Percentiles rank a stretch among this genome's conserved stretches.
Evolutionary conservation across 2,329 filamentous ascomycete species (phyloP).

Genomic region (Colletotrichum sp.): DNA sequence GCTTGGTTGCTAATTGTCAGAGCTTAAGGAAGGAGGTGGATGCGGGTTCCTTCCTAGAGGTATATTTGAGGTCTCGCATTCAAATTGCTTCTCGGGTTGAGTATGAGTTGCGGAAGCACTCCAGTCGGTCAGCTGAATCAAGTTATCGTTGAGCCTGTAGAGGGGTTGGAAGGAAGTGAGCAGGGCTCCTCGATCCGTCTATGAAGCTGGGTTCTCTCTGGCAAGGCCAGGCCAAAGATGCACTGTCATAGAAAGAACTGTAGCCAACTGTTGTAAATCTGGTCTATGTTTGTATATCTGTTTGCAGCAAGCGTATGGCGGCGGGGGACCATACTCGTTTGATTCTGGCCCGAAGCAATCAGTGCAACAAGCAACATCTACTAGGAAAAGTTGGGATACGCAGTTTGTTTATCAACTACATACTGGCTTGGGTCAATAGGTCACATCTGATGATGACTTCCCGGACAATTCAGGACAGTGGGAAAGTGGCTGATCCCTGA

Average conservation of each 20-base stretch:
- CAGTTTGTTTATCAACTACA: neutral
- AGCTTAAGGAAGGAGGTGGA: neutral
- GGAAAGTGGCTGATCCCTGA: neutral
- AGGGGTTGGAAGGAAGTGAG: neutral
- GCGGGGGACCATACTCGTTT: neutral
- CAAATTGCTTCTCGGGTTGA: neutral
- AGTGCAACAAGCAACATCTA: neutral
- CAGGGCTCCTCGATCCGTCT: neutral
- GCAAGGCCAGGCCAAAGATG: neutral
- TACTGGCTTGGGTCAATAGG: neutral
- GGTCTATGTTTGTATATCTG: neutral
- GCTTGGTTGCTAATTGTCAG: neutral
- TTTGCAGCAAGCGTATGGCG: neutral
- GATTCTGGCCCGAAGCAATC: neutral
- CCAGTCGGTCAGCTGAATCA: neutral
- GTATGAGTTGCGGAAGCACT: neutral
- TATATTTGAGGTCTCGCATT: neutral
- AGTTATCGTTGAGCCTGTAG: neutral
- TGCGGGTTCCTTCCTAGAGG: neutral
- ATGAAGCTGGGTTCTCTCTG: neutral
- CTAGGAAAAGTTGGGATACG: neutral
- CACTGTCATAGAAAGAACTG: neutral
- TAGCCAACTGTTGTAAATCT: neutral
- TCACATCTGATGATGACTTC: neutral
- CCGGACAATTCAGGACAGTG: neutral